Base-by-base conservation (phyloP, 805 yeast species). In the Wickerhamomyces hampshirensis region DNA sequence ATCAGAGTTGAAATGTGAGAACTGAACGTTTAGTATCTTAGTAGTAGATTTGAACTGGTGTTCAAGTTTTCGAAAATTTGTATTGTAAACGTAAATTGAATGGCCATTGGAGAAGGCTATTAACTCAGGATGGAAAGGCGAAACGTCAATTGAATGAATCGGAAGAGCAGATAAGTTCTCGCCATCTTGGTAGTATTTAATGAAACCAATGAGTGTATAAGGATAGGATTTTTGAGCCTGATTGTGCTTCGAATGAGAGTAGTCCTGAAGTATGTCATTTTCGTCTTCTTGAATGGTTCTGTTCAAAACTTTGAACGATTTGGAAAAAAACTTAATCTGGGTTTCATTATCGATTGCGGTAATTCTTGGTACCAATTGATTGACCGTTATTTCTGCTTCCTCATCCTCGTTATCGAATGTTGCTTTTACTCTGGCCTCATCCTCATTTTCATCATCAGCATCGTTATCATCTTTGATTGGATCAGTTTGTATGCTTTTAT, bases 31-130 rank as follows among this genome's bases (percentile, higher is more conserved):
- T 1, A 62, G 41, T 5, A 76, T 60, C 12, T 59, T 50, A 2
- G 77, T 59, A 8, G 66, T 55, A 28, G 73, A 60, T 10, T 60
- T 58, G 11, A 72, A 58, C 28, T 63, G 62, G 40, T 58, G 60
- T 46, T 66, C 77, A 5, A 42, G 40, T 4, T 46, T 42, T 6
- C 35, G 39, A 19, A 47, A 51, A 9, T 41, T 42, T 16, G 45
- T 43, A 39, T 63, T 51, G 38, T 46, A 53, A 8, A 53, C 17
- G 14, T 27, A 33, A 3, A 53, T 28, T 1, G 32, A 28, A 2
- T 34, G 26, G 0, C 51, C 56, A 2, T 42, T 33, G 3, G 55
- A 47, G 5, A 53, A 24, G 4, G 38, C 28, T 5, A 53, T 10
- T 4, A 52, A 38, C 26, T 53, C 50, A 17, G 47, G 44, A 33